Conservation (phyloP, 805 yeast species). For the Hanseniaspora singularis region DNA sequence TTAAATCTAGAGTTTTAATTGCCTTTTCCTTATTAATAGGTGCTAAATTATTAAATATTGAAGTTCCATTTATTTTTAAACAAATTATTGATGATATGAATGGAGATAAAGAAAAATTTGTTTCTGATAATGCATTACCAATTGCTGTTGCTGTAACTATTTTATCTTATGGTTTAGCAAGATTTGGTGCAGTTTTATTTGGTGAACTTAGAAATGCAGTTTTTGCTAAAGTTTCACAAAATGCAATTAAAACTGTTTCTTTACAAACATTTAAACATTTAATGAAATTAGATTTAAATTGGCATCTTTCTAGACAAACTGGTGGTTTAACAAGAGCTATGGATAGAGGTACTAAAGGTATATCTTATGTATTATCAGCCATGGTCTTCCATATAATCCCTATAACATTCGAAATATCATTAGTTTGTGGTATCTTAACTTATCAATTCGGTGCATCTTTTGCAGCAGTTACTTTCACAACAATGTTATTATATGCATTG, state of each 20-base stretch:
- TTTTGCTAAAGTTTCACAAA: slow-evolving; percentile 89
- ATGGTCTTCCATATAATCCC: slow-evolving; percentile 98
- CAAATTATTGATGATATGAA: slow-evolving; percentile 85
- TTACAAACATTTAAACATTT: slow-evolving; percentile 75
- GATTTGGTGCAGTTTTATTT: slow-evolving; percentile 87
- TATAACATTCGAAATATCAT: slow-evolving; percentile 76
- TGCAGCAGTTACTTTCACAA: slow-evolving; percentile 76
- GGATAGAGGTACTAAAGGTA: slow-evolving; percentile 96
- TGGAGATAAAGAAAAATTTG: slow-evolving; percentile 54
- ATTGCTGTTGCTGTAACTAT: slow-evolving; percentile 50
- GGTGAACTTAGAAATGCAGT: slow-evolving; percentile 93
- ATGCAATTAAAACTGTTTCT: slow-evolving; percentile 84
- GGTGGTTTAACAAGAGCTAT: slow-evolving; percentile 95
- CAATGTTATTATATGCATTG: slow-evolving; percentile 78
- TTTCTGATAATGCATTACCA: slow-evolving; percentile 45
- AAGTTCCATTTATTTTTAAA: slow-evolving; percentile 91
- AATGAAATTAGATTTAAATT: slow-evolving; percentile 70
- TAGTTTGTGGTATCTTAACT: slow-evolving; percentile 87
- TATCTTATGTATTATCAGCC: slow-evolving; percentile 80
- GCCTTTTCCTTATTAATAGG: slow-evolving; percentile 65
- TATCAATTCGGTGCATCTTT: slow-evolving; percentile 82
- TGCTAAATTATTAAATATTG: slow-evolving; percentile 80
- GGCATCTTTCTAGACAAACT: slow-evolving; percentile 84
- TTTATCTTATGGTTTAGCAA: slow-evolving; percentile 81
- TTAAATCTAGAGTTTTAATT: slow-evolving; percentile 58